Conservation (phyloP, 768 basidiomycete genomes). For the Clavulina sp. region DNA sequence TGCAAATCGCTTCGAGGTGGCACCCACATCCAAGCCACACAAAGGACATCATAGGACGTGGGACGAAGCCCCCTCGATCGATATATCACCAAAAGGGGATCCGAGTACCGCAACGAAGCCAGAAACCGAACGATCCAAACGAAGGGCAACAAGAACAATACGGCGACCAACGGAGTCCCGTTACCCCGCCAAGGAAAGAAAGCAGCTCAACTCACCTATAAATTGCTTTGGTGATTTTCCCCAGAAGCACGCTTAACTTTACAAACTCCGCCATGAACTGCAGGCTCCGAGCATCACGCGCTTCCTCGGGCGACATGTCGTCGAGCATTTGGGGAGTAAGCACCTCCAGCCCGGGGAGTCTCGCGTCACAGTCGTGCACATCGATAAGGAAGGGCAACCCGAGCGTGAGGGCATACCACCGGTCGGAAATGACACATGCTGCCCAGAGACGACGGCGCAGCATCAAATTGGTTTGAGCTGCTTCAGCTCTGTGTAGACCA, state of each 20-base stretch:
- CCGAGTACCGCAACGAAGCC: background rate
- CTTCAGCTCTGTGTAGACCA: slow-evolving; percentile 84
- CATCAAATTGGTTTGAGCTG: slow-evolving; percentile 68
- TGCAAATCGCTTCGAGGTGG: too few relatives aligned
- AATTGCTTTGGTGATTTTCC: slow-evolving; percentile 79
- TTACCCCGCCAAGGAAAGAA: background rate
- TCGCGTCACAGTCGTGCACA: slow-evolving; percentile 88
- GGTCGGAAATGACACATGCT: slow-evolving; percentile 82
- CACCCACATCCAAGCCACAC: too few relatives aligned
- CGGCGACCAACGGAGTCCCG: background rate
- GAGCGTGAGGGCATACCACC: slow-evolving; percentile 81
- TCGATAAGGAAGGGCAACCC: slow-evolving; percentile 96
- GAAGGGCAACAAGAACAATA: background rate
- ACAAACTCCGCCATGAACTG: slow-evolving; percentile 78
- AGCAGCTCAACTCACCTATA: slow-evolving; percentile 43
- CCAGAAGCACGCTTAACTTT: slow-evolving; percentile 78
- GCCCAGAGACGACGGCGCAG: slow-evolving; percentile 84
- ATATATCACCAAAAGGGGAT: too few relatives aligned
- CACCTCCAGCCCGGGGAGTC: slow-evolving; percentile 79
- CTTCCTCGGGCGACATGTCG: slow-evolving; percentile 18
- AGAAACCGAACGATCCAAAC: background rate
- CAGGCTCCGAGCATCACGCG: slow-evolving; percentile 13
- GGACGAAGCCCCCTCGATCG: too few relatives aligned
- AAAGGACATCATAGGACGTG: too few relatives aligned
- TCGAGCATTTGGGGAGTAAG: slow-evolving; percentile 33